A percentile compares a stretch with the other conserved stretches of the same genome.
Evolutionary conservation across 306 rosid species (phyloP).

Genomic region (Sicyos edulis): DNA sequence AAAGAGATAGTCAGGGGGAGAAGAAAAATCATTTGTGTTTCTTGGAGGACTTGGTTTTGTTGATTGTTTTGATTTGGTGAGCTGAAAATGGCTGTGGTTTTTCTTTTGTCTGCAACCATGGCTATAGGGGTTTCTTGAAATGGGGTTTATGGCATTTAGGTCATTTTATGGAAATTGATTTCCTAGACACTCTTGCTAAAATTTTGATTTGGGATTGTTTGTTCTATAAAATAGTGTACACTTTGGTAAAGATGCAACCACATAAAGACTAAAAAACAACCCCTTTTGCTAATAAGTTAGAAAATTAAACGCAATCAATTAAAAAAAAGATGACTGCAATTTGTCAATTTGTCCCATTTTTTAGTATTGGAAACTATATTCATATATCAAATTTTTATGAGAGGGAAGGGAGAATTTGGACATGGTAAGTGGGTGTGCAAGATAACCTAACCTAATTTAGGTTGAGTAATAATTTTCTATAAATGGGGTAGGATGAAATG

Average conservation of each 20-base stretch:
- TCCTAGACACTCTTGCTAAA: background rate
- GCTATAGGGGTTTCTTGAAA: background rate
- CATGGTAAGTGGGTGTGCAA: conserved; percentile 38
- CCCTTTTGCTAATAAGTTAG: no score
- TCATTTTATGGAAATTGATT: background rate
- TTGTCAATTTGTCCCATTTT: no score
- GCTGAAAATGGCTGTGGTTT: conserved; percentile 37
- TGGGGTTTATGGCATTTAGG: background rate
- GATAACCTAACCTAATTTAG: conserved; percentile 37
- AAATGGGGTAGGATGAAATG: no score
- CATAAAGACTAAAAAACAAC: no score
- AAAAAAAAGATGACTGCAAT: no score
- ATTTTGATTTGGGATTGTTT: background rate
- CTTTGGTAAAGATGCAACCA: no score
- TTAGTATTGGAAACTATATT: background rate
- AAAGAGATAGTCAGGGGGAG: background rate
- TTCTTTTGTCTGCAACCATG: background rate
- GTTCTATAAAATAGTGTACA: background rate
- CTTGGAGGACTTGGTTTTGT: conserved; percentile 55
- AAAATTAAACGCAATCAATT: no score
- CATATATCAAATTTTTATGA: background rate
- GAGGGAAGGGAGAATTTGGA: conserved; percentile 7
- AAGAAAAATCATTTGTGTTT: conserved; percentile 31
- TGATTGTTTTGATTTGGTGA: conserved; percentile 62
- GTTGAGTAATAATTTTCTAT: no score